These are phyloP conservation scores for Actinomortierella wolfii DNA, from an alignment of 371 early-diverging fungal species.

Conservation along the genomic window DNA sequence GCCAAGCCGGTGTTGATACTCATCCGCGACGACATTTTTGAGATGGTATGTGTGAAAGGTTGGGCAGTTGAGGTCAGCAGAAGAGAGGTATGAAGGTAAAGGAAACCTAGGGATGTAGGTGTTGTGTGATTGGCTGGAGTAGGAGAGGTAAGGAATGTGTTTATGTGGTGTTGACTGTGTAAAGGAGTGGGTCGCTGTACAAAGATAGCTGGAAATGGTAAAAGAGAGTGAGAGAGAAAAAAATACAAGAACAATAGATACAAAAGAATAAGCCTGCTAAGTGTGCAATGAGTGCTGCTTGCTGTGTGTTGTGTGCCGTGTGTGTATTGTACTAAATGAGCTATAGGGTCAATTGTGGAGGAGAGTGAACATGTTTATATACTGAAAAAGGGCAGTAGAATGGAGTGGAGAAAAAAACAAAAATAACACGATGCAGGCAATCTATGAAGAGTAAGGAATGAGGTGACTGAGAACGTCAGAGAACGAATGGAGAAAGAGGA, in stretches of 20 bases:
- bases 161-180: too few relatives aligned
- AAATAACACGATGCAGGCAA: background rate
- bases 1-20: too few relatives aligned
- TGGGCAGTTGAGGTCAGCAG: background rate
- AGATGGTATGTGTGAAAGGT: constrained; percentile 1
- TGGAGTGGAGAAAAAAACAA: background rate
- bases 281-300: too few relatives aligned
- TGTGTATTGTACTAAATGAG: background rate
- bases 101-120: background rate
- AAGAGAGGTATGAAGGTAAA: background rate
- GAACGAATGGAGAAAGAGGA: background rate
- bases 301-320: background rate
- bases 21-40: background rate
- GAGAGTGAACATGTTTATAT: background rate
- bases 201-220: background rate
- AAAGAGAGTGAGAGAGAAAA: background rate
- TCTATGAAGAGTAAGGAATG: background rate
- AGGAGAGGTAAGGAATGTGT: background rate
- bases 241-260: too few relatives aligned
- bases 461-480: background rate
- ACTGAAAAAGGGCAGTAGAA: background rate
- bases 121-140: background rate
- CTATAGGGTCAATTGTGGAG: background rate
- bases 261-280: too few relatives aligned
- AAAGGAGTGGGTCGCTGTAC: background rate